A percentile compares a stretch with the other conserved stretches of the same genome.
Evolutionary conservation across 176 grass and related monocot species (phyloP).

Genomic region (Phoenix dactylifera): DNA sequence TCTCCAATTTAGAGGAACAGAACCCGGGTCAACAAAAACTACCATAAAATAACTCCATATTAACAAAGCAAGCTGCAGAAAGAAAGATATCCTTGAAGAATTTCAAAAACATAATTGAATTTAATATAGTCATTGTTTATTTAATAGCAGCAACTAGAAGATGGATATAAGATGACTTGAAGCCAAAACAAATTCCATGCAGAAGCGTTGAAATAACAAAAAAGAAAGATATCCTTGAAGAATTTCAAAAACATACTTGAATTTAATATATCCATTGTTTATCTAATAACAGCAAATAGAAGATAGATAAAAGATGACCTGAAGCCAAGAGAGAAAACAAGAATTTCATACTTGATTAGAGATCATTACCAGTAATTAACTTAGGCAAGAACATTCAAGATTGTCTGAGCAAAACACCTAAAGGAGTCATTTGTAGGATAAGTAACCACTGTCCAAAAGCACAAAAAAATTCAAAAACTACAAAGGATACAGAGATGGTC

Average conservation of each 20-base stretch:
- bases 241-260: slow-evolving; percentile 33
- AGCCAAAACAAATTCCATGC: not conserved
- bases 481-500: too few relatives aligned
- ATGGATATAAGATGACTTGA: slow-evolving; percentile 9
- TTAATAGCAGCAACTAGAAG: slow-evolving; percentile 21
- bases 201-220: slow-evolving; percentile 3
- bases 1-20: slow-evolving; percentile 73
- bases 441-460: too few relatives aligned
- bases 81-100: slow-evolving; percentile 67
- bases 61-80: slow-evolving; percentile 78
- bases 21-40: slow-evolving; percentile 74
- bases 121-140: slow-evolving; percentile 14
- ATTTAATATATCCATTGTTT: slow-evolving; percentile 20
- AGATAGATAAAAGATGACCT: slow-evolving; percentile 6
- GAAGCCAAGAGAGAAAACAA: not conserved
- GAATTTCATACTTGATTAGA: too few relatives aligned
- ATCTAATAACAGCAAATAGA: slow-evolving; percentile 23
- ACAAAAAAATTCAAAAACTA: too few relatives aligned
- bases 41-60: slow-evolving; percentile 78
- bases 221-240: slow-evolving; percentile 58
- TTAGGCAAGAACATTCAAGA: too few relatives aligned
- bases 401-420: too few relatives aligned
- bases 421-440: too few relatives aligned
- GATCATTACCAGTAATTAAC: too few relatives aligned
- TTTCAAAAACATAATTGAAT: slow-evolving; percentile 31